Conservation (phyloP, 176 grass and related monocot genomes). For the Aegilops umbellulata region DNA sequence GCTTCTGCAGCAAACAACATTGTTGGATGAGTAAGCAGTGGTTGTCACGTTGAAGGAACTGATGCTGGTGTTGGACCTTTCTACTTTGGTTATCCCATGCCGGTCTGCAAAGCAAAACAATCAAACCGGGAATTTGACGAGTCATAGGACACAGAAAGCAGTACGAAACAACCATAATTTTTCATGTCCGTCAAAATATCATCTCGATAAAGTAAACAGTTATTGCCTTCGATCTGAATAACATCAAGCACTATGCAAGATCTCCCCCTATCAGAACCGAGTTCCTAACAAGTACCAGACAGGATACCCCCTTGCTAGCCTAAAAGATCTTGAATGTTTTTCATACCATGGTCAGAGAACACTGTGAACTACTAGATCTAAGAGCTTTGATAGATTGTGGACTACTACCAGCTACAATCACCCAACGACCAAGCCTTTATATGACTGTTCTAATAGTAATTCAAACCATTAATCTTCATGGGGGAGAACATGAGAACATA, state of each 20-base stretch:
- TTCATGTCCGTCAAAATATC: not conserved
- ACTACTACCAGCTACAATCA: not conserved
- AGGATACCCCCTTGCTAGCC: too few species aligned
- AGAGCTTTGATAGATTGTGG: not conserved
- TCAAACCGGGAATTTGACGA: not conserved
- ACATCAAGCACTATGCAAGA: constrained; percentile 5
- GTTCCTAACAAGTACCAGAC: too few species aligned
- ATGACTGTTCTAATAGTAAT: not conserved
- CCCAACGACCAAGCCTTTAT: not conserved
- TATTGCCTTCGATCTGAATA: not conserved
- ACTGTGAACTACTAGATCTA: not conserved
- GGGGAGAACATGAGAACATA: too few species aligned
- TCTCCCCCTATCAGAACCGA: not conserved
- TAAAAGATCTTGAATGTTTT: not conserved
- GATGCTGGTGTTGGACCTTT: constrained; percentile 45
- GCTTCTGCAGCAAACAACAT: constrained; percentile 38
- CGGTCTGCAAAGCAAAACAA: constrained; percentile 50
- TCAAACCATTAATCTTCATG: too few species aligned
- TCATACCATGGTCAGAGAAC: not conserved
- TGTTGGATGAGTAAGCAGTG: constrained; percentile 26
- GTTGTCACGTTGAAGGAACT: constrained; percentile 22
- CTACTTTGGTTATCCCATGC: constrained; percentile 74
- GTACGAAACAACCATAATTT: not conserved
- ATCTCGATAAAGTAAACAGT: not conserved
- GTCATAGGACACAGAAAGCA: not conserved